These are phyloP conservation scores for Sporodiniella umbellata DNA, from an alignment of 371 early-diverging fungal genomes.

Conservation along the genomic window DNA sequence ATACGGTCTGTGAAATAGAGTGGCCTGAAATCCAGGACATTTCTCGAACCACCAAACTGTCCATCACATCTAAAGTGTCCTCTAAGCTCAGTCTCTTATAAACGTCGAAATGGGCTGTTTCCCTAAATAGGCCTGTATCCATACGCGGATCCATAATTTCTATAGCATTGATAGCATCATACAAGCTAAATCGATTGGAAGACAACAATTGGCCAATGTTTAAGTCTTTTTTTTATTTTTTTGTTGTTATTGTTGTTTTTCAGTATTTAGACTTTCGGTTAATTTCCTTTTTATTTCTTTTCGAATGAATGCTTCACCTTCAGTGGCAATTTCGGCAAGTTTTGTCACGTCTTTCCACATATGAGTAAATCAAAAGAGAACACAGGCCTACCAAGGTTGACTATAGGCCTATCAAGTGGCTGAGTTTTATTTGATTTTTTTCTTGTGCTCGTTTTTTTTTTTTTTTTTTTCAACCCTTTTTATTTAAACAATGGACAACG, in stretches of 20 bases:
- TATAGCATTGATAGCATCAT: constrained; percentile 78
- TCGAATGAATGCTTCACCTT: constrained; percentile 33
- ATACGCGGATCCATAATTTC: constrained; percentile 86
- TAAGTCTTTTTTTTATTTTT: constrained; percentile 46
- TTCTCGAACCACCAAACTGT: constrained; percentile 61
- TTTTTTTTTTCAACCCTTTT: not conserved
- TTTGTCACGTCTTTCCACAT: constrained; percentile 51
- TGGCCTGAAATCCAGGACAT: constrained; percentile 77
- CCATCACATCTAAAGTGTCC: constrained; percentile 65
- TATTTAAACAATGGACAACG: constrained; percentile 51
- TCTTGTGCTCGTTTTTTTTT: not conserved
- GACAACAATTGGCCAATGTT: constrained; percentile 65
- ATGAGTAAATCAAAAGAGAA: not conserved
- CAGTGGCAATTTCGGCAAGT: constrained; percentile 47
- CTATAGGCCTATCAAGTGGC: not conserved
- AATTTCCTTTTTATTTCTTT: no score
- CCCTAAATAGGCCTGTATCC: constrained; percentile 72
- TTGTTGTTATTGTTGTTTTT: no score
- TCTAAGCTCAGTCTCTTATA: constrained; percentile 25
- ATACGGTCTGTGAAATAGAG: constrained; percentile 69
- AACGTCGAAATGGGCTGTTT: constrained; percentile 45
- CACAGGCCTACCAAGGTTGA: no score
- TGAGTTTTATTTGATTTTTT: constrained; percentile 1
- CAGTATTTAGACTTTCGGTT: not conserved
- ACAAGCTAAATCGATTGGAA: constrained; percentile 60